phyloP scores from a whole-genome alignment of 2,329 filamentous ascomycete genomes.

The Boeremia exigua region DNA sequence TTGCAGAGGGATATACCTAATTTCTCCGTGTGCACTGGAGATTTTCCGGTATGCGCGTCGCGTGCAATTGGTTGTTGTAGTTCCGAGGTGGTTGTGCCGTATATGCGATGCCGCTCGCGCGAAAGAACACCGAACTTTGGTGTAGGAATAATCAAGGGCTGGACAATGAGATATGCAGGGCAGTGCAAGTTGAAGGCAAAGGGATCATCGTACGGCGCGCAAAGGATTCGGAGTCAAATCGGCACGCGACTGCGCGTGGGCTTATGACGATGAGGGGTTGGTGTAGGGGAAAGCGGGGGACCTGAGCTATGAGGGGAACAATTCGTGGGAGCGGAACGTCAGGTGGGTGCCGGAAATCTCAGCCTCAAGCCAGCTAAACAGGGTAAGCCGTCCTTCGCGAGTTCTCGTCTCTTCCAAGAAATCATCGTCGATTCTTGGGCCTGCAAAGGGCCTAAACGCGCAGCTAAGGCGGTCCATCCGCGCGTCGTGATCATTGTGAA shows the following conservation, averaged over 20 bases:
- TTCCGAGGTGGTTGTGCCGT: conserved; percentile 28
- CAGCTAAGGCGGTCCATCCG: conserved; percentile 26
- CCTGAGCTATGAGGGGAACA: conserved; percentile 16
- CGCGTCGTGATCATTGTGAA: conserved; percentile 30
- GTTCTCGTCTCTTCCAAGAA: conserved; percentile 11
- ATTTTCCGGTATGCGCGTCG: conserved; percentile 19
- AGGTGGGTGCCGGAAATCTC: conserved; percentile 34
- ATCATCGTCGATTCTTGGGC: conserved; percentile 16
- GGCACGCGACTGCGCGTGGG: conserved; percentile 32
- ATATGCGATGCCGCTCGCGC: conserved; percentile 24
- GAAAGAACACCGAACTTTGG: conserved; percentile 26
- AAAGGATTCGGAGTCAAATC: conserved; percentile 30
- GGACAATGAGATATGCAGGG: conserved; percentile 21
- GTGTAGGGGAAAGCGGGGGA: conserved; percentile 34
- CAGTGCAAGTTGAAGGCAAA: conserved; percentile 19
- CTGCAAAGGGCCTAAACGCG: conserved; percentile 13
- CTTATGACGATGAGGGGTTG: conserved; percentile 36
- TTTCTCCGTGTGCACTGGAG: conserved; percentile 25
- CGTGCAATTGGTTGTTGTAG: conserved; percentile 16
- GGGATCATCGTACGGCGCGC: conserved; percentile 23
- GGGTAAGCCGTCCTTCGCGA: conserved; percentile 23
- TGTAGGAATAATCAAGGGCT: conserved; percentile 20
- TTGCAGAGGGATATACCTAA: conserved; percentile 9
- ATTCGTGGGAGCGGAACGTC: conserved; percentile 22
- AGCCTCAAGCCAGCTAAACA: conserved; percentile 28